Evolutionary conservation across 163 green algal genomes (phyloP).

Genomic region (Scenedesmus sp.): DNA sequence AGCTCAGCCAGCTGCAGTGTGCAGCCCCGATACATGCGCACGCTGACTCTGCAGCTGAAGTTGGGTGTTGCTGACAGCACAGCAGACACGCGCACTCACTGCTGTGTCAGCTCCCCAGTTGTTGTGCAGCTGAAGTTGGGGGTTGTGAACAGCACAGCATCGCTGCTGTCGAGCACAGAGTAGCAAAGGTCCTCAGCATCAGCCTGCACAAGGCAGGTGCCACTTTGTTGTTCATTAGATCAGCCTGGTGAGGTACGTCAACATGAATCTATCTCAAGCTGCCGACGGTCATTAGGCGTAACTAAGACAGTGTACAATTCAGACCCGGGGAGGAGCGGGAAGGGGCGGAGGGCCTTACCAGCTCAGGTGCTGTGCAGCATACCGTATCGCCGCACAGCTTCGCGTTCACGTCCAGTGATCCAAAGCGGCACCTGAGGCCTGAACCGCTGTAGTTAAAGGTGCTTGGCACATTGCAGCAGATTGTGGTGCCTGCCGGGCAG

Average conservation of each 20-base stretch:
- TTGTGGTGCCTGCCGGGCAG: not conserved
- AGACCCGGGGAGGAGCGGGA: too few relatives aligned
- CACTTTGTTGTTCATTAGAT: not conserved
- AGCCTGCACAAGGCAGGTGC: not conserved
- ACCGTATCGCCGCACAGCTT: not conserved
- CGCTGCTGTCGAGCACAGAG: conserved; percentile 18
- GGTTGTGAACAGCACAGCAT: not conserved
- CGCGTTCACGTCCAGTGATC: conserved; percentile 13
- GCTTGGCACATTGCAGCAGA: conserved; percentile 29
- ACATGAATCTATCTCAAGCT: too few relatives aligned
- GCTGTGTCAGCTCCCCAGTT: not conserved
- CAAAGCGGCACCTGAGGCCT: conserved; percentile 43
- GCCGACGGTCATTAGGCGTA: too few relatives aligned
- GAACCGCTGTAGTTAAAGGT: not conserved
- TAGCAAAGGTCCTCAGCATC: conserved; percentile 6
- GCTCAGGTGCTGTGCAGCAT: conserved; percentile 7
- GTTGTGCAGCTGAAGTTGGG: not conserved
- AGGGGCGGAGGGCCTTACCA: not conserved
- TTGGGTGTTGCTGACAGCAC: too few relatives aligned
- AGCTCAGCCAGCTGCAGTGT: not conserved
- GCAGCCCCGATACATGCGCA: too few relatives aligned
- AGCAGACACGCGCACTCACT: not conserved
- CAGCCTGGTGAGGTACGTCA: too few relatives aligned
- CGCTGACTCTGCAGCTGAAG: too few relatives aligned
- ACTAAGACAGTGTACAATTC: not conserved